A percentile compares a stretch with the other conserved stretches of the same genome.
Conservation (phyloP, 305 asterid genomes). For the Solanum chacoense region DNA sequence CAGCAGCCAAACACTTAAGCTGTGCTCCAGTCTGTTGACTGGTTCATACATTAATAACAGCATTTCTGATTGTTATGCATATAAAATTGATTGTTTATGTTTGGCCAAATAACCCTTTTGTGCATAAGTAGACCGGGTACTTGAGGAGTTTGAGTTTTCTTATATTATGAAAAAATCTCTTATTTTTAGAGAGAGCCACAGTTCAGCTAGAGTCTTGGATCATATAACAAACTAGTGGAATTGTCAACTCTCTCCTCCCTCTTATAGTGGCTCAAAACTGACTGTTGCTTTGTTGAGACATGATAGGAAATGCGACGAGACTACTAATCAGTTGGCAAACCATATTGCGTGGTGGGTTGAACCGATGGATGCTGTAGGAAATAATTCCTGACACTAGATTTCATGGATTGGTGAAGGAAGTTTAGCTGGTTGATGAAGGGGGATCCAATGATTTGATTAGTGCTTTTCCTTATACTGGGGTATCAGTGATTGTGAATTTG, state of each 20-base stretch:
- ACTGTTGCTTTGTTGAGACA: background rate
- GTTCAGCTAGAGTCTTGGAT: background rate
- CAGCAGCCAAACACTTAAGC: background rate
- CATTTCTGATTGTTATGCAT: background rate
- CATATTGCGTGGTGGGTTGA: background rate
- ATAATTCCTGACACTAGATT: conserved; percentile 12
- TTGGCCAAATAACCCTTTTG: background rate
- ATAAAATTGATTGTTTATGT: background rate
- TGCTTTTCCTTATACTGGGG: background rate
- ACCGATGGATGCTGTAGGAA: conserved; percentile 2
- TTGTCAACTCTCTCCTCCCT: background rate
- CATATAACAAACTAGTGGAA: background rate
- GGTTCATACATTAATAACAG: background rate
- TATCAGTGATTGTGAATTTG: background rate
- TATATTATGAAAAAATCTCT: background rate
- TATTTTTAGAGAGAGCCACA: background rate
- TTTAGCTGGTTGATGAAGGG: background rate
- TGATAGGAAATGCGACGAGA: conserved; percentile 87
- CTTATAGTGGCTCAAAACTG: background rate
- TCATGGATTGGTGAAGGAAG: conserved; percentile 4
- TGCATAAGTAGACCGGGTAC: background rate
- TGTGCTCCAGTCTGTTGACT: background rate
- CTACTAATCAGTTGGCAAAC: conserved; percentile 27
- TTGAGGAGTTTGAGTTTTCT: background rate
- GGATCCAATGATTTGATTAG: background rate